Base-by-base conservation (phyloP, 1,284 basidiomycete genomes). In the Cryptococcus jaspeensis region DNA sequence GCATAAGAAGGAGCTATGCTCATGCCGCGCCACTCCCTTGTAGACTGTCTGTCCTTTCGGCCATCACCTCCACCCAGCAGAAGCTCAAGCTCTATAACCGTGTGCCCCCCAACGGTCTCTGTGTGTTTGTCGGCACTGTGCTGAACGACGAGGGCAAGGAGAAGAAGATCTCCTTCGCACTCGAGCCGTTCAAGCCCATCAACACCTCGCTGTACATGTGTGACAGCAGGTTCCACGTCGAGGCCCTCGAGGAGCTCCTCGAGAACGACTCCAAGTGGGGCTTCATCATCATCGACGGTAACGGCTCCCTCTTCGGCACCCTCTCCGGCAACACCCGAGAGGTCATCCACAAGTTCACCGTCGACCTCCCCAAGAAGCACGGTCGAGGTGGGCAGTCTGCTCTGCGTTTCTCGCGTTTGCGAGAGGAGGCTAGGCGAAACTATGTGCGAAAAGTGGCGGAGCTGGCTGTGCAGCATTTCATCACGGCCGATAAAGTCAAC, bases 351-450 rank as follows among this genome's bases (percentile, higher is more conserved):
- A 99, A 99, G 79, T 96, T 99, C 81, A 93, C 89, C 38, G 96
- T 99, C 74, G 96, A 99, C 80, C 84, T 99, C 20, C 96, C 96
- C 50, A 99, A 99, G 83, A 99, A 99, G 84, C 96, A 99, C 79
- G 93, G 93, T 68, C 95, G 96, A 84, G 96, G 96, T 87, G 96
- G 96, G 81, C 96, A 99, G 80, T 99, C 96, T 59, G 96, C 96
- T 32, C 84, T 99, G 53, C 96, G 96, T 90, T 99, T 99, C 86
- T 92, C 95, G 41, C 95, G 96, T 85, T 86, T 99, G 57, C 90
- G 96, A 77, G 96, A 98, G 74, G 96, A 99, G 80, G 97, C 97
- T 73, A 87, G 96, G 56, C 95, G 99, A 86, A 99, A 99, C 80
- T 99, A 99, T 76, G 94, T 99, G 50, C 90, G 96, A 69, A 99